Base-by-base conservation (phyloP, 305 asterid species). In the Rubia occidens region DNA sequence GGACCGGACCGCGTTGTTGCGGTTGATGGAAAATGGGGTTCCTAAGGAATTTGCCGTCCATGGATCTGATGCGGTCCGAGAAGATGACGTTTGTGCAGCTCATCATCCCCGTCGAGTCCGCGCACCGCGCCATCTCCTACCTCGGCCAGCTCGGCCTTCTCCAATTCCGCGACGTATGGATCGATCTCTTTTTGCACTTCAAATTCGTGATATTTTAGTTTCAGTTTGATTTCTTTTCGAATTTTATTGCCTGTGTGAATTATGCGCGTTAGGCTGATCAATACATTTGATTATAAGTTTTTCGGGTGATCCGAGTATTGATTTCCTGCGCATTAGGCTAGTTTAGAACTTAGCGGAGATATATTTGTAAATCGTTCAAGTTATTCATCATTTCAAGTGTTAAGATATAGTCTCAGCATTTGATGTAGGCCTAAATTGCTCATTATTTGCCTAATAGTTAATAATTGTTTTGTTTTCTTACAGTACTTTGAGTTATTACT, bases 51-150 rank as follows among this genome's bases (percentile, higher is more conserved):
- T 85, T 90, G 81, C 91, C 97, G 39, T 67, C 75, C 74, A 89
- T 94, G 99, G 99, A 94, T 89, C 96, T 94, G 96, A 90, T 94
- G 97, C 96, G 99, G 74, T 94, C 99, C 79, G 97, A 94, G 91
- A 84, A 85, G 88, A 90, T 94, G 97, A 86, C 88, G 66, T 83
- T 83, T 43, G 97, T 88, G 76, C 99, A 90, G 70, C 93, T 94
- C 75, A 94, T 94, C 64, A 84, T 94, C 58, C 99, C 99, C 49
- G 88, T 85, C 72, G 97, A 94, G 80, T 89, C 99, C 24, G 96
- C 95, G 81, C 97, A 94, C 79, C 96, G 91, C 69, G 91, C 98
- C 74, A 68, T 92, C 69, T 81, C 98, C 69, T 90, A 92, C 77
- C 95, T 89, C 74, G 97, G 96, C 65, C 87, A 83, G 73, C 91